phyloP scores from a whole-genome alignment of 2,329 filamentous ascomycete species.

The Monosporascus sp. region DNA sequence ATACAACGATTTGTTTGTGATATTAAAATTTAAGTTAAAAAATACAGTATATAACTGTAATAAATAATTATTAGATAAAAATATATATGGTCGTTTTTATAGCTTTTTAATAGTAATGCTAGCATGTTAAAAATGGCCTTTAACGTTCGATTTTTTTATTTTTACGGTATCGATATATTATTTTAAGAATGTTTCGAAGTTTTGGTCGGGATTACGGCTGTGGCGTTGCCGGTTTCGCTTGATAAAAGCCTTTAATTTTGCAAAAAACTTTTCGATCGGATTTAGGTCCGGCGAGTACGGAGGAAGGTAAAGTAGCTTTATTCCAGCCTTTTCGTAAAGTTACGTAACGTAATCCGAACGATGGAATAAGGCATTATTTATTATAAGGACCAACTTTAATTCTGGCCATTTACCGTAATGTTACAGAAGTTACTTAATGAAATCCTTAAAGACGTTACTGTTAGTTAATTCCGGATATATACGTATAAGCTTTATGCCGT shows the following conservation, averaged over 20 bases:
- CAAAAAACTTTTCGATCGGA: conserved; percentile 8
- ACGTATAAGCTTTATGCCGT: conserved; percentile 14
- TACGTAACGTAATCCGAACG: conserved; percentile 15
- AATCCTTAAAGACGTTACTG: conserved; percentile 20
- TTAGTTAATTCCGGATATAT: conserved; percentile 19
- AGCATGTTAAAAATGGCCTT: conserved; percentile 16
- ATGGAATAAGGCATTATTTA: conserved; percentile 27
- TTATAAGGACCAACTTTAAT: conserved; percentile 25
- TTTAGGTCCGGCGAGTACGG: conserved; percentile 5
- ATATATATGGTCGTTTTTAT: too few relatives aligned
- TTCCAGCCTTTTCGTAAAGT: conserved; percentile 15
- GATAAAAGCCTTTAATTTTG: conserved; percentile 5
- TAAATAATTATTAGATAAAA: too few relatives aligned
- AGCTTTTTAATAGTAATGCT: conserved; percentile 11
- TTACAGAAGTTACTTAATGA: conserved; percentile 23
- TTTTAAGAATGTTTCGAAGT: conserved; percentile 18
- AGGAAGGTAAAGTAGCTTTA: conserved; percentile 6
- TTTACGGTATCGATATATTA: conserved; percentile 20
- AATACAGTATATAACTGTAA: not conserved
- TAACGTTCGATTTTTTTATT: conserved; percentile 11
- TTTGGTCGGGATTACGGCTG: conserved; percentile 4
- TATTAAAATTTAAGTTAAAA: conserved; percentile 19
- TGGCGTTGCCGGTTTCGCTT: conserved; percentile 1
- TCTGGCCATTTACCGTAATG: conserved; percentile 22
- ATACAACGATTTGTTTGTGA: conserved; percentile 25